Percentiles rank a stretch among this genome's conserved stretches.
phyloP scores from a whole-genome alignment of 1,284 basidiomycete species.

The Paramarasmius palmivorus region DNA sequence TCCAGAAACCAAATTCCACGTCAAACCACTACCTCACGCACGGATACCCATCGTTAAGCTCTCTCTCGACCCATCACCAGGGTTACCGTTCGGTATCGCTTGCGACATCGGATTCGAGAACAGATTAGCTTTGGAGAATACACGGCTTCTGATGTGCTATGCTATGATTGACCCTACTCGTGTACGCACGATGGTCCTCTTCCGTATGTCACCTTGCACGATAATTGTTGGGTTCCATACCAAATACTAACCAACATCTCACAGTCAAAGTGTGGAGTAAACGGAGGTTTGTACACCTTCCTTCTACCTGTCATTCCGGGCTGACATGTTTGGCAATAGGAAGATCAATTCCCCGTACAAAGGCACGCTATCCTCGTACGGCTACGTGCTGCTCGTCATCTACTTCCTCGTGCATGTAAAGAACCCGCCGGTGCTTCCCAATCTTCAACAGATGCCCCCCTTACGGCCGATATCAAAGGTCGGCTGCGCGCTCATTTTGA shows the following conservation, averaged over 20 bases:
- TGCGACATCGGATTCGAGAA: slow-evolving; percentile 99
- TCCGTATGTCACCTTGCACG: slow-evolving; percentile 63
- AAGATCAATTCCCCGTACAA: slow-evolving; percentile 99
- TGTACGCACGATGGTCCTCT: slow-evolving; percentile 92
- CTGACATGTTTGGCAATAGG: slow-evolving; percentile 37
- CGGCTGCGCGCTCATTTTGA: slow-evolving; percentile 17
- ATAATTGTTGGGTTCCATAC: slow-evolving; percentile 8
- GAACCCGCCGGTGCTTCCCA: slow-evolving; percentile 90
- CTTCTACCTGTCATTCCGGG: neutral
- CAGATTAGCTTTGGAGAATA: slow-evolving; percentile 95
- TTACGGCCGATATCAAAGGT: slow-evolving; percentile 79
- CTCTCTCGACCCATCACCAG: slow-evolving; percentile 87
- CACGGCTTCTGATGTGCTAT: slow-evolving; percentile 93
- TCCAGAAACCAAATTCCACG: slow-evolving; percentile 93
- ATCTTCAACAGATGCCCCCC: slow-evolving; percentile 88
- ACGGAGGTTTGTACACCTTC: slow-evolving; percentile 58
- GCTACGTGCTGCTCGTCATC: slow-evolving; percentile 96
- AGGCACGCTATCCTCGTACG: slow-evolving; percentile 96
- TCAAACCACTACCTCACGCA: slow-evolving; percentile 95
- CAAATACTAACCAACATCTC: slow-evolving; percentile 11
- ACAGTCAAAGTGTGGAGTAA: slow-evolving; percentile 99
- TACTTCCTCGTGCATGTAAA: slow-evolving; percentile 98
- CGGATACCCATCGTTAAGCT: slow-evolving; percentile 99
- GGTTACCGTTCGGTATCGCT: slow-evolving; percentile 87
- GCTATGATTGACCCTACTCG: slow-evolving; percentile 96